A percentile compares a stretch with the other conserved stretches of the same genome.
Conservation (phyloP, 768 basidiomycete genomes). For the Naganishia onofrii region DNA sequence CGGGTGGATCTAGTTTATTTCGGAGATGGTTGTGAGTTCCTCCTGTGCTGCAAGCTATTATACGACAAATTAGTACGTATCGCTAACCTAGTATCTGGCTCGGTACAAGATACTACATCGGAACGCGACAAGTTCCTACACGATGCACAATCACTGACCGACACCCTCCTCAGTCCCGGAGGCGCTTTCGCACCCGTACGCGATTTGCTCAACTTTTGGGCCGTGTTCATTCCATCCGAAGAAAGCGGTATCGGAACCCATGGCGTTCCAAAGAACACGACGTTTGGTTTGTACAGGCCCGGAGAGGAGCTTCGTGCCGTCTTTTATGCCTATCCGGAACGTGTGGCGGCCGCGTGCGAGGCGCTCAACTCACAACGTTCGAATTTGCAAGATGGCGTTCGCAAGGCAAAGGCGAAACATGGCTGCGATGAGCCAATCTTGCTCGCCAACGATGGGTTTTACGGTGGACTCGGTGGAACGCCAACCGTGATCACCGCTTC, state of each 20-base stretch:
- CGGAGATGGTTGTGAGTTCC: constrained; percentile 48
- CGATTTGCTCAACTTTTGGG: constrained; percentile 47
- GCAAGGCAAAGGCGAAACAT: not conserved
- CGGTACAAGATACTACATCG: constrained; percentile 38
- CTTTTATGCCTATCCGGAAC: constrained; percentile 38
- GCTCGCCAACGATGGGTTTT: constrained; percentile 47
- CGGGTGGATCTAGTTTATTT: constrained; percentile 48
- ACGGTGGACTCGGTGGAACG: constrained; percentile 50
- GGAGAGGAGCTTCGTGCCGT: constrained; percentile 48
- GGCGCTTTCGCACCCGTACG: constrained; percentile 45
- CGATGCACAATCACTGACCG: constrained; percentile 41
- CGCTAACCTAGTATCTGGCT: not conserved
- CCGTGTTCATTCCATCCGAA: constrained; percentile 45
- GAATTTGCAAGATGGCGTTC: not conserved
- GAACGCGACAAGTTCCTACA: constrained; percentile 42
- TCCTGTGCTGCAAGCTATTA: not conserved
- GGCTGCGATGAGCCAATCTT: constrained; percentile 50
- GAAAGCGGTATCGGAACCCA: constrained; percentile 48
- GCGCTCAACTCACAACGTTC: constrained; percentile 31
- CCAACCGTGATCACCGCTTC: constrained; percentile 52
- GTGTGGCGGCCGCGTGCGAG: constrained; percentile 44
- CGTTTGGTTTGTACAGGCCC: constrained; percentile 49
- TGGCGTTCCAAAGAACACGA: constrained; percentile 26
- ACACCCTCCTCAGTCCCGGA: constrained; percentile 41
- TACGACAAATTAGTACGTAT: not conserved